These are phyloP conservation scores for Mytilinidion resinicola DNA, from an alignment of 495 filamentous ascomycete genomes.

Conservation along the genomic window DNA sequence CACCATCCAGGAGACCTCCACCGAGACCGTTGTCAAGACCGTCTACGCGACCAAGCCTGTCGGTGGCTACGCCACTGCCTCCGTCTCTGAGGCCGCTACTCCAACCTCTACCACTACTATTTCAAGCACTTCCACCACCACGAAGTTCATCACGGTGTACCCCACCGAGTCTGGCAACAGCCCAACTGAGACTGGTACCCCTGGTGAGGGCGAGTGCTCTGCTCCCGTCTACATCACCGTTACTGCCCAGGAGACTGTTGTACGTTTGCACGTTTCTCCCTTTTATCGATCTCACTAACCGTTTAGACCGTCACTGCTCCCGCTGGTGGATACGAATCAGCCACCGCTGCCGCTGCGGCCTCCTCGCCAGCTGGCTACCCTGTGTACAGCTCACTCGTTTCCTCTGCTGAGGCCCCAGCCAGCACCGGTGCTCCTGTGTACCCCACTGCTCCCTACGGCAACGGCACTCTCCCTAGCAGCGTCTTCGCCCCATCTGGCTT, in stretches of 20 bases:
- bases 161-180: neutral
- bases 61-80: neutral
- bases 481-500: neutral
- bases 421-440: slow-evolving; percentile 6
- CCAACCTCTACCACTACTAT: slow-evolving; percentile 6
- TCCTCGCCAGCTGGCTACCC: neutral
- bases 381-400: neutral
- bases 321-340: neutral
- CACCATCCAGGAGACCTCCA: slow-evolving; percentile 16
- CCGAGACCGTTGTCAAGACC: slow-evolving; percentile 20
- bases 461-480: neutral
- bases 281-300: neutral
- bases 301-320: neutral
- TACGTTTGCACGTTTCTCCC: slow-evolving; percentile 8
- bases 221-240: slow-evolving; percentile 23
- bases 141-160: slow-evolving; percentile 18
- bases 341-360: neutral
- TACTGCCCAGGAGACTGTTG: slow-evolving; percentile 25
- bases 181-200: neutral
- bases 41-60: slow-evolving; percentile 17
- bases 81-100: neutral
- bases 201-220: slow-evolving; percentile 15
- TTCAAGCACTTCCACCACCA: slow-evolving; percentile 16
- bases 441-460: slow-evolving; percentile 5
- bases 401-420: neutral